These are phyloP conservation scores for Colletotrichum cuscutae DNA, from an alignment of 2,329 filamentous ascomycete genomes.

Conservation along the genomic window DNA sequence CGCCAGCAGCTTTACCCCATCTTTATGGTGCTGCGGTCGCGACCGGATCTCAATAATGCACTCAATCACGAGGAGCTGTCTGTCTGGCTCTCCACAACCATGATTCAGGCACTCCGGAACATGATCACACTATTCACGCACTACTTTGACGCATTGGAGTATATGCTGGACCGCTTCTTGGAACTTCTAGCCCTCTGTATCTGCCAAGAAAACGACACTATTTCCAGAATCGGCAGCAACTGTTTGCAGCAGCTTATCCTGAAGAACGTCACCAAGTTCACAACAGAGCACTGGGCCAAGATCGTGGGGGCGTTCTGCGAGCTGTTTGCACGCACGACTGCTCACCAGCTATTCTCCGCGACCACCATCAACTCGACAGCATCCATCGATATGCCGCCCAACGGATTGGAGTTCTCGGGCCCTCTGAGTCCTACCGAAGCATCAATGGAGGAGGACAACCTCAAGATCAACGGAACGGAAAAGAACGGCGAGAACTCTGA, in stretches of 20 bases:
- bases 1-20: conserved; percentile 96
- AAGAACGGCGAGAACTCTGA: conserved; percentile 49
- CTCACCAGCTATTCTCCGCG: conserved; percentile 95
- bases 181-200: conserved; percentile 96
- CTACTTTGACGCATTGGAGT: conserved; percentile 95
- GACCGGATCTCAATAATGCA: conserved; percentile 95
- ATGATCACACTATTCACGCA: conserved; percentile 99
- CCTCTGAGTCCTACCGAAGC: conserved; percentile 54
- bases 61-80: conserved; percentile 96
- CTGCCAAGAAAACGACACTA: conserved; percentile 98
- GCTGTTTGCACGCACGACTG: conserved; percentile 93
- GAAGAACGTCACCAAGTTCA: conserved; percentile 95
- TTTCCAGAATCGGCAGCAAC: conserved; percentile 97
- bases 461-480: conserved; percentile 69
- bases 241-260: conserved; percentile 96
- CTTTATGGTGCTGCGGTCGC: conserved; percentile 96
- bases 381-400: conserved; percentile 61
- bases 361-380: conserved; percentile 65
- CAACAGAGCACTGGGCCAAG: conserved; percentile 87
- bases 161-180: conserved; percentile 98
- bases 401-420: conserved; percentile 62
- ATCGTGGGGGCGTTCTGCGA: conserved; percentile 97
- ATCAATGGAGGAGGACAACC: conserved; percentile 62
- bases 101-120: conserved; percentile 97
- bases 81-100: conserved; percentile 98